Evolutionary conservation across 257 asterid species (phyloP), one percentile per base, ranked within the genome.

Genomic region (Phtheirospermum japonicum): DNA sequence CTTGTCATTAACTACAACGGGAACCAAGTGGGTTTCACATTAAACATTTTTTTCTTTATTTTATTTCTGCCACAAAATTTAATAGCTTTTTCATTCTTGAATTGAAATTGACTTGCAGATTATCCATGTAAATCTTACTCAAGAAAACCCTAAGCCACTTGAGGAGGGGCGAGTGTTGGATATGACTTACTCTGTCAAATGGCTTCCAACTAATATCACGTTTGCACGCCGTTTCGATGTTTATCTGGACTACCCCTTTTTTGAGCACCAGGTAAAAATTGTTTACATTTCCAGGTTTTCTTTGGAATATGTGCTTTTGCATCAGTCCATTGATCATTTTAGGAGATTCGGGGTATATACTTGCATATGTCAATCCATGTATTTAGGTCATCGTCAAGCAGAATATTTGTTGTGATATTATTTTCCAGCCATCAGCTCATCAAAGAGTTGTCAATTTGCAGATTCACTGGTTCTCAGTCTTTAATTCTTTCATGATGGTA

Each of bases 401-500:
- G n/a, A n/a, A n/a, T n/a, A n/a, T n/a, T n/a, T n/a, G n/a, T n/a
- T 49, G 12, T 39, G n/a, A 49, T 13, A n/a, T 50, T 36, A 17
- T 62, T 59, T 26, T 65, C 60, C 28, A 56, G 60, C 42, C 42
- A 9, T 36, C 10, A 36, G 5, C 61, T 68, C 59, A 71, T 57
- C 3, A 37, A 67, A 34, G 17, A 5, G 36, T 76, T 48, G 31
- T 73, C 36, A 23, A 73, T 70, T 43, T 71, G 80, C 94, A 87
- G 95, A 81, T 83, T 56, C 95, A 87, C 81, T 85, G 95, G 94
- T 87, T 85, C 73, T 87, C 90, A 12, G 82, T 87, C 70, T 82
- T 85, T 61, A 84, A 87, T 78, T 82, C 95, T 16, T 85, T 87
- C 82, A 83, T 87, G 88, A 85, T 87, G 94, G 93, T 85, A 57